Evolutionary conservation across 441 rosid genomes (phyloP).

Genomic region (Pelargonium fulgidum): DNA sequence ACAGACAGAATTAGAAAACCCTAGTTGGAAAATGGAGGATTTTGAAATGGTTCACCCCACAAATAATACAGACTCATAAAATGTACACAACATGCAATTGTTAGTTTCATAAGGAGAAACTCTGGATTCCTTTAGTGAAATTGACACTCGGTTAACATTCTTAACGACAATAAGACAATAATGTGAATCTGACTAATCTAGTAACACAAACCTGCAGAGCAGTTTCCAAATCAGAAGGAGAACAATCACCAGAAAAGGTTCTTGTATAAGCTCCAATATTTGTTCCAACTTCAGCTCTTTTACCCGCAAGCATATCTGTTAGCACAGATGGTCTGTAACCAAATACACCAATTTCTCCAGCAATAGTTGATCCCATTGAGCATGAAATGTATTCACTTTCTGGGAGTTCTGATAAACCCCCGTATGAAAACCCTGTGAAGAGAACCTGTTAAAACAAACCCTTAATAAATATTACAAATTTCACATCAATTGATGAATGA

Average conservation of each 20-base stretch:
- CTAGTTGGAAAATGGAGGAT: neutral
- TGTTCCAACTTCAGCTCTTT: conserved; percentile 91
- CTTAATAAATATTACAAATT: conserved; percentile 21
- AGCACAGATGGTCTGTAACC: conserved; percentile 79
- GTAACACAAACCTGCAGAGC: conserved; percentile 76
- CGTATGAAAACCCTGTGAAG: conserved; percentile 90
- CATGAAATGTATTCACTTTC: conserved; percentile 82
- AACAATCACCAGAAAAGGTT: conserved; percentile 87
- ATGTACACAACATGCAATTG: neutral
- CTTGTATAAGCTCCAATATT: conserved; percentile 86
- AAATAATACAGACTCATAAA: neutral
- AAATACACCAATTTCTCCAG: conserved; percentile 91
- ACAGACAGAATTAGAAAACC: no score
- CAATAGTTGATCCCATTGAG: conserved; percentile 92
- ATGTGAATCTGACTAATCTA: conserved; percentile 10
- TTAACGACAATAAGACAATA: conserved; percentile 5
- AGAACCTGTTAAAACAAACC: conserved; percentile 58
- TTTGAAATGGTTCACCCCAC: neutral
- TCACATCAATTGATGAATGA: conserved; percentile 5
- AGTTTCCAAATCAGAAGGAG: conserved; percentile 88
- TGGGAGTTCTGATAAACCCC: conserved; percentile 86
- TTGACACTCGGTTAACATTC: neutral
- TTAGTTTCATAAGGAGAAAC: conserved; percentile 2
- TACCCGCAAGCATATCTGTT: conserved; percentile 93
- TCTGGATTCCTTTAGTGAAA: neutral